Evolutionary conservation across 2,329 filamentous ascomycete species (phyloP).

Genomic region (Chalaropsis ovoidea): DNA sequence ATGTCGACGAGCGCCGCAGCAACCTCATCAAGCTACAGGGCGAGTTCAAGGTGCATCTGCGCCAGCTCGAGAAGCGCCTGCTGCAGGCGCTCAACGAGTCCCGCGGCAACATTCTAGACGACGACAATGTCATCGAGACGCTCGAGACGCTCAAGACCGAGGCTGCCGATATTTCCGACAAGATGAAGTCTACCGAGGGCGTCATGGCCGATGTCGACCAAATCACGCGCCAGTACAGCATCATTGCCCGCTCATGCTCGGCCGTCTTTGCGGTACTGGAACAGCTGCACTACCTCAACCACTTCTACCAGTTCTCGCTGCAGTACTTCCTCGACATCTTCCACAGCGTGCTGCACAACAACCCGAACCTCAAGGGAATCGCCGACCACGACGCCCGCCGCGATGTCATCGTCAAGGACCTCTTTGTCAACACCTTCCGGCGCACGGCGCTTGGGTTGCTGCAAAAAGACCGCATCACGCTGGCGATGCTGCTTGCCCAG

Average conservation of each 20-base stretch:
- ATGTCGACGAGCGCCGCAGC: conserved; percentile 89
- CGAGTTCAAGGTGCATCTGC: conserved; percentile 96
- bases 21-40: conserved; percentile 98
- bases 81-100: conserved; percentile 95
- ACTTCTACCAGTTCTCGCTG: conserved; percentile 98
- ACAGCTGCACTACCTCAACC: conserved; percentile 94
- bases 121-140: conserved; percentile 96
- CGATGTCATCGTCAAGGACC: conserved; percentile 79
- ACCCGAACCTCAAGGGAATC: conserved; percentile 59
- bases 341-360: conserved; percentile 75
- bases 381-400: conserved; percentile 69
- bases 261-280: conserved; percentile 95
- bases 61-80: conserved; percentile 86
- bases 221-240: conserved; percentile 87
- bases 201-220: conserved; percentile 97
- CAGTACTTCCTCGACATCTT: conserved; percentile 99
- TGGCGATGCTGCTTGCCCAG: conserved; percentile 90
- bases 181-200: conserved; percentile 93
- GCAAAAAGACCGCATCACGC: conserved; percentile 86
- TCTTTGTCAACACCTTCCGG: conserved; percentile 86
- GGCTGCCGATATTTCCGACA: conserved; percentile 86
- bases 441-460: conserved; percentile 86
- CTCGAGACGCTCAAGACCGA: conserved; percentile 97
- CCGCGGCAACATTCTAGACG: conserved; percentile 92
- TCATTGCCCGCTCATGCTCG: conserved; percentile 89